phyloP scores from a whole-genome alignment of 768 basidiomycete genomes.

The Lentinula edodes region DNA sequence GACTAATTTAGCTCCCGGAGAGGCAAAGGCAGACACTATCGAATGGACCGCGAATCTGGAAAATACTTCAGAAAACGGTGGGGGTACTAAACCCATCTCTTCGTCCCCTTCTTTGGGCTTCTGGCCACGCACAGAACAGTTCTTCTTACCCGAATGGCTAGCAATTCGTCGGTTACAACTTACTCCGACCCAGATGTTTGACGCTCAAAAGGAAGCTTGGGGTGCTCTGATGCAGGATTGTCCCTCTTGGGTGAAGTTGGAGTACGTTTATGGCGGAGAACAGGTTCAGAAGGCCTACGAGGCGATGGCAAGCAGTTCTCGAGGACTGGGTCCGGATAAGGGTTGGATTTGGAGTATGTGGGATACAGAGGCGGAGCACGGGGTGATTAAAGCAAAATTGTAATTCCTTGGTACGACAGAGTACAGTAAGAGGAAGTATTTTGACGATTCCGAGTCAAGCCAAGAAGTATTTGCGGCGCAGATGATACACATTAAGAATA shows the following conservation, averaged over 20 bases:
- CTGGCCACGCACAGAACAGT: constrained; percentile 39
- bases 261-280: constrained; percentile 40
- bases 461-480: background rate
- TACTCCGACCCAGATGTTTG: constrained; percentile 38
- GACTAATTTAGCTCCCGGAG: constrained; percentile 48
- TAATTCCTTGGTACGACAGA: background rate
- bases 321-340: constrained; percentile 46
- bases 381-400: background rate
- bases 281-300: constrained; percentile 46
- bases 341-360: constrained; percentile 67
- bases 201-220: constrained; percentile 53
- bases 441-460: background rate
- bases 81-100: background rate
- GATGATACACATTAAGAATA: background rate
- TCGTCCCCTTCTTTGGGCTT: constrained; percentile 13
- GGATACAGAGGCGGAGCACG: constrained; percentile 26
- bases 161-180: constrained; percentile 46
- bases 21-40: constrained; percentile 20
- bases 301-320: constrained; percentile 25
- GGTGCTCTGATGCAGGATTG: constrained; percentile 53
- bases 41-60: constrained; percentile 34
- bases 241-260: constrained; percentile 46
- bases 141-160: constrained; percentile 72
- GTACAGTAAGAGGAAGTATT: background rate
- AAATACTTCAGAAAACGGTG: constrained; percentile 14